A percentile compares a stretch with the other conserved stretches of the same genome.
phyloP scores from a whole-genome alignment of 2,329 filamentous ascomycete genomes.

The Cladosporium sp. region DNA sequence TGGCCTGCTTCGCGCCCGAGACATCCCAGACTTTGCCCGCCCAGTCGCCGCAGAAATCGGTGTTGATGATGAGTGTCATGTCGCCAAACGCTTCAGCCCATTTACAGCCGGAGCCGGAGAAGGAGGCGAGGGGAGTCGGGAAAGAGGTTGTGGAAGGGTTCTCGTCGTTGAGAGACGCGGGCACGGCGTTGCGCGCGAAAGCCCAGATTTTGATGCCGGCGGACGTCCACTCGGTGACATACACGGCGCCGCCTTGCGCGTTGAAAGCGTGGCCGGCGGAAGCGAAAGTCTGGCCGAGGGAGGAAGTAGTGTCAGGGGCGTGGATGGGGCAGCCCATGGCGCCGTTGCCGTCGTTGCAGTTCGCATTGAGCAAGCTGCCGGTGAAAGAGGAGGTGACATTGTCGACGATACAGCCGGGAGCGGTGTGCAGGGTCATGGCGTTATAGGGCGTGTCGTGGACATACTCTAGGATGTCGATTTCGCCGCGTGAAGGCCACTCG shows the following conservation, averaged over 20 bases:
- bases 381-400: slow-evolving; percentile 36
- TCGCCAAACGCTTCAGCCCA: slow-evolving; percentile 69
- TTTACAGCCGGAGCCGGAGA: slow-evolving; percentile 66
- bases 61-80: slow-evolving; percentile 79
- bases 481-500: slow-evolving; percentile 46
- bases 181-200: slow-evolving; percentile 71
- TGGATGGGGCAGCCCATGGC: slow-evolving; percentile 47
- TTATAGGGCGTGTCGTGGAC: slow-evolving; percentile 48
- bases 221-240: slow-evolving; percentile 65
- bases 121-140: slow-evolving; percentile 63
- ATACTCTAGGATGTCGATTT: slow-evolving; percentile 54
- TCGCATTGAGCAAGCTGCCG: slow-evolving; percentile 27
- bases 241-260: slow-evolving; percentile 47
- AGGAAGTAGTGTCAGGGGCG: slow-evolving; percentile 23
- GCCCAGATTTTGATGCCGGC: slow-evolving; percentile 76
- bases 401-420: slow-evolving; percentile 45
- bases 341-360: slow-evolving; percentile 40
- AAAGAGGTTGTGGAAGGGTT: slow-evolving; percentile 68
- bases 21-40: slow-evolving; percentile 69
- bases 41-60: slow-evolving; percentile 86
- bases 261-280: slow-evolving; percentile 57
- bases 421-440: slow-evolving; percentile 52
- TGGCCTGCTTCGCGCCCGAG: slow-evolving; percentile 61
- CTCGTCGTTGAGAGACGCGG: slow-evolving; percentile 61
- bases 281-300: slow-evolving; percentile 24